Evolutionary conservation across 805 yeast genomes (phyloP).

Genomic region (Lipomyces kockii): DNA sequence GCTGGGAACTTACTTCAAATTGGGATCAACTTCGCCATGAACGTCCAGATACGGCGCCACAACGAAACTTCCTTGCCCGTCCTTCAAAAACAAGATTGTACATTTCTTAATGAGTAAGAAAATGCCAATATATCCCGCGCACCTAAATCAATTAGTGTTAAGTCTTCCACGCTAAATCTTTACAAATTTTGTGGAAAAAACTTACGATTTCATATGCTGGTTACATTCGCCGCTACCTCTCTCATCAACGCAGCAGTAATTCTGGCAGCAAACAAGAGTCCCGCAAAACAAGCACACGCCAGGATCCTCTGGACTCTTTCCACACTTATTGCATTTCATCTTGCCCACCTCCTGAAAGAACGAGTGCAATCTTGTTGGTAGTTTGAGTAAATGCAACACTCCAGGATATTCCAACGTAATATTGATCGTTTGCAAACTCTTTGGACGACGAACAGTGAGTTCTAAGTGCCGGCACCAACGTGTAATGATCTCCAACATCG

Average conservation of each 20-base stretch:
- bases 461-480: slow-evolving; percentile 34
- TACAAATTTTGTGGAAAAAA: slow-evolving; percentile 39
- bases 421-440: slow-evolving; percentile 7
- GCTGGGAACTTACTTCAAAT: slow-evolving; percentile 49
- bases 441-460: slow-evolving; percentile 27
- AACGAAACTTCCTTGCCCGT: slow-evolving; percentile 80
- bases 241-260: slow-evolving; percentile 50
- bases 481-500: slow-evolving; percentile 19
- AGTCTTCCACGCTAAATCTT: background rate
- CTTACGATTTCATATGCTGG: slow-evolving; percentile 60
- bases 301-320: slow-evolving; percentile 58
- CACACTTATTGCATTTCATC: slow-evolving; percentile 46
- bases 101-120: slow-evolving; percentile 74
- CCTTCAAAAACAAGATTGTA: slow-evolving; percentile 64
- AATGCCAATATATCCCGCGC: slow-evolving; percentile 67
- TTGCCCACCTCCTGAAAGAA: slow-evolving; percentile 61
- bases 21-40: slow-evolving; percentile 85
- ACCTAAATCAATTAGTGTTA: slow-evolving; percentile 28
- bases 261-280: slow-evolving; percentile 65
- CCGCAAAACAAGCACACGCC: slow-evolving; percentile 90
- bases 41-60: slow-evolving; percentile 83
- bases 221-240: slow-evolving; percentile 74
- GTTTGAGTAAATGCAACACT: slow-evolving; percentile 58
- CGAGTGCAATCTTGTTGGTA: slow-evolving; percentile 70
- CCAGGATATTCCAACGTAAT: slow-evolving; percentile 59